A percentile compares a stretch with the other conserved stretches of the same genome.
These are phyloP conservation scores for Trametes cubensis DNA, from an alignment of 768 basidiomycete genomes.

Conservation along the genomic window DNA sequence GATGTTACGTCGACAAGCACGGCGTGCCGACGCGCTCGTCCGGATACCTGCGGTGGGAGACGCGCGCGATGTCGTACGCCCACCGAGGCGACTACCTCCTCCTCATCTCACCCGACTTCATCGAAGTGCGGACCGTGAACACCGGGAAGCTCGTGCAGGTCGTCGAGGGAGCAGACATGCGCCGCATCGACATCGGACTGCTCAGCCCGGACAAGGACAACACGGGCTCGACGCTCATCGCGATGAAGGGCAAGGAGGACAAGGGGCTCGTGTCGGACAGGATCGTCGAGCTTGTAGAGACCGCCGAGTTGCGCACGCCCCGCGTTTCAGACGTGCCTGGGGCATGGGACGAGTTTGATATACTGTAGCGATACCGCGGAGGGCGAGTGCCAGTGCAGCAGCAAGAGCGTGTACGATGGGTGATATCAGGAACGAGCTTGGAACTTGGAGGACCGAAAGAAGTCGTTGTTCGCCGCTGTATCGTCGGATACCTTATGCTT, in stretches of 20 bases:
- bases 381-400: background rate
- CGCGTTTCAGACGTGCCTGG: conserved; percentile 37
- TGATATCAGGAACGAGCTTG: no score
- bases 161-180: conserved; percentile 72
- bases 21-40: conserved; percentile 64
- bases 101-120: conserved; percentile 72
- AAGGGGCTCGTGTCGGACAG: conserved; percentile 42
- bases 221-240: conserved; percentile 52
- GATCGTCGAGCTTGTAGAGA: conserved; percentile 71
- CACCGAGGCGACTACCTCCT: conserved; percentile 65
- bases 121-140: conserved; percentile 69
- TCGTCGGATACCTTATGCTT: conserved; percentile 13
- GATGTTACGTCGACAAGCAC: conserved; percentile 74
- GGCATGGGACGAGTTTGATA: conserved; percentile 80
- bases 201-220: conserved; percentile 41
- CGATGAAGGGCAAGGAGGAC: conserved; percentile 62
- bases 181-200: conserved; percentile 56
- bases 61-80: conserved; percentile 62
- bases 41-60: conserved; percentile 80
- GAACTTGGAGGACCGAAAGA: background rate
- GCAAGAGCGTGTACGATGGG: background rate
- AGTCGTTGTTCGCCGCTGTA: background rate
- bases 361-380: conserved; percentile 30
- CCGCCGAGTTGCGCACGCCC: conserved; percentile 52
- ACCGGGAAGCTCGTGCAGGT: conserved; percentile 80